Conservation (phyloP, 805 yeast species). For the Wickerhamiella sergipiensis region DNA sequence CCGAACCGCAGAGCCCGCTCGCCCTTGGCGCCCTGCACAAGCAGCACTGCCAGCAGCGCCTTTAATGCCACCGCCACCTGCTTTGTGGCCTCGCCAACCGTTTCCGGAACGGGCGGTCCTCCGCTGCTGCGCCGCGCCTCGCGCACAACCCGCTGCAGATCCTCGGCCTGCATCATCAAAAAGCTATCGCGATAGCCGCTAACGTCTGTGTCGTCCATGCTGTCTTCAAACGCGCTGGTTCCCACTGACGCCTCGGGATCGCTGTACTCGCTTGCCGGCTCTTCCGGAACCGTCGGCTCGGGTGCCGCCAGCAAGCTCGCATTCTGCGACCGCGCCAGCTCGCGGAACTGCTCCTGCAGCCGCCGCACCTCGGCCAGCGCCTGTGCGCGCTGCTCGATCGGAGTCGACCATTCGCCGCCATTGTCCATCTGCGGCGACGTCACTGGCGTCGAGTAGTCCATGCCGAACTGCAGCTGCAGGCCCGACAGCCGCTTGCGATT, state of each 20-base stretch:
- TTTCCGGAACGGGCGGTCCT: background rate
- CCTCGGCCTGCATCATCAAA: background rate
- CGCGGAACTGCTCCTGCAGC: constrained; percentile 17
- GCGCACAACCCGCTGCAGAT: background rate
- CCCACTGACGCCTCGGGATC: background rate
- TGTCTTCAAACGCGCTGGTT: background rate
- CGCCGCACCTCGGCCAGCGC: constrained; percentile 13
- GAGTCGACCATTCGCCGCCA: constrained; percentile 4
- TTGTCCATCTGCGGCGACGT: constrained; percentile 1
- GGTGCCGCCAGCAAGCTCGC: constrained; percentile 11
- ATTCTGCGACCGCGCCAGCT: constrained; percentile 20
- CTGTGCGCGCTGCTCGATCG: constrained; percentile 2
- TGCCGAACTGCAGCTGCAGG: constrained; percentile 7
- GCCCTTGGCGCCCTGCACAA: background rate
- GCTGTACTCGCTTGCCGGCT: background rate
- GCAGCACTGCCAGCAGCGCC: background rate
- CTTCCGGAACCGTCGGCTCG: background rate
- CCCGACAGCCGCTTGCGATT: constrained; percentile 5
- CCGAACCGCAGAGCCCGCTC: background rate
- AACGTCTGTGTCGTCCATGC: background rate
- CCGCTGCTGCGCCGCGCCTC: background rate
- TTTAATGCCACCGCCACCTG: background rate
- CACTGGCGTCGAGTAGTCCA: background rate
- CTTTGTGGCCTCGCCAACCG: background rate
- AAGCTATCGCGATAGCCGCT: background rate